Conservation (phyloP, 2,329 filamentous ascomycete species). For the Verticillium zaregamsianum region DNA sequence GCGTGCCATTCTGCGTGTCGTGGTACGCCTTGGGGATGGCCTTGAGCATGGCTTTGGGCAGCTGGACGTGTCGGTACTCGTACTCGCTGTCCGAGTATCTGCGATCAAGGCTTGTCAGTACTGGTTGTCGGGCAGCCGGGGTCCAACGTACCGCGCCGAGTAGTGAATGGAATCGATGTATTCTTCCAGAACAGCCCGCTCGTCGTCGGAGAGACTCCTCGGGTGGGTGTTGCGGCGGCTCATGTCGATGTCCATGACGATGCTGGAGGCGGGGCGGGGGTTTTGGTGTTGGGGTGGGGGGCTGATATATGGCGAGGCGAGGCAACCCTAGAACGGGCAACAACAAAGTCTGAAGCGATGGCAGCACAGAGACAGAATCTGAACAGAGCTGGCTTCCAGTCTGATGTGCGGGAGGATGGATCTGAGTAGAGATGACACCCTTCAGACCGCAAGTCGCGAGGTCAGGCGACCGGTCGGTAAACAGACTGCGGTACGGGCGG, state of each 20-base stretch:
- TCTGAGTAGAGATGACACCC: conserved; percentile 3
- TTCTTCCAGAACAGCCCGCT: conserved; percentile 82
- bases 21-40: conserved; percentile 94
- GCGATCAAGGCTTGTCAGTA: conserved; percentile 10
- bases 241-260: conserved; percentile 63
- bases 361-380: conserved; percentile 3
- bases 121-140: not conserved
- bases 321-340: not conserved
- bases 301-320: not conserved
- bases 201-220: conserved; percentile 72
- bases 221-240: conserved; percentile 83
- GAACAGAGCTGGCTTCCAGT: conserved; percentile 7
- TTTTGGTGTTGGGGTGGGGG: not conserved
- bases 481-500: conserved; percentile 1
- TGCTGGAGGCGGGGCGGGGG: not conserved
- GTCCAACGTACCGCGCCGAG: conserved; percentile 68
- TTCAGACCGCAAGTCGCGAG: conserved; percentile 1
- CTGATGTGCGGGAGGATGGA: conserved; percentile 1
- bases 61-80: conserved; percentile 96
- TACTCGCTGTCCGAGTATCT: conserved; percentile 92
- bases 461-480: conserved; percentile 9
- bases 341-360: not conserved
- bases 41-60: conserved; percentile 98
- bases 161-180: conserved; percentile 95
- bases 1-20: conserved; percentile 79